Base-by-base conservation (phyloP, 192 early-diverging fungal species). In the Coemansia sp. region DNA sequence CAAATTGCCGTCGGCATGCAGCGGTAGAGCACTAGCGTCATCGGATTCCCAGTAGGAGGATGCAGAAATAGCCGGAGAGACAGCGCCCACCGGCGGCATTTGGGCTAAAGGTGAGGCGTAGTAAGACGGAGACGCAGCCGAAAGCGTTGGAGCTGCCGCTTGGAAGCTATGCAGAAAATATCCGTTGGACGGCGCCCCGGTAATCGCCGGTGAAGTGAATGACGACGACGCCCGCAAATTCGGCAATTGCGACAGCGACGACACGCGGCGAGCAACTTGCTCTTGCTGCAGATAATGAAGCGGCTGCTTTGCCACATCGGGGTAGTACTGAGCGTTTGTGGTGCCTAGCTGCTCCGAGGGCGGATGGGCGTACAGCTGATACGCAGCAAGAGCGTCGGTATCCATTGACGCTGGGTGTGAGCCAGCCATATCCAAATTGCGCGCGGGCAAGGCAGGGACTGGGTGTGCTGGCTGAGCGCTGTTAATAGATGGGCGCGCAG, bases 231-330 rank as follows among this genome's bases (percentile, higher is more conserved):
- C 19, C 21, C 66, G 65, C 19, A 77, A 63, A 17, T 65, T 66
- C 19, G 79, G 74, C 35, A 82, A 68, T 46, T 82, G 79, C 16
- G 79, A 77, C 1, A 82, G 71, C 44, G 79, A 82, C 3, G 79
- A 57, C 0, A 82, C 79, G 3, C 79, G 74, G 5, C 79, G 70
- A 19, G 79, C 74, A 36, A 73, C 68, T 1, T 75, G 69, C 9
- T 76, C 74, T 17, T 68, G 69, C 37, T 73, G 67, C 68, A 73
- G 45, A 21, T 77, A 66, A 24, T 77, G 68, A 19, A 73, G 40
- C 67, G 66, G 67, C 33, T 63, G 72, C 44, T n/a, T 70, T 6
- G 66, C 53, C n/a, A 59, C 36, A 33, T 19, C 34, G 35, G 57
- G 21, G 21, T 56, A 33, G 14, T 33, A 4, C 31, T 56, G 53